Base-by-base conservation (phyloP, 441 rosid genomes). In the Raphanus hybrid region DNA sequence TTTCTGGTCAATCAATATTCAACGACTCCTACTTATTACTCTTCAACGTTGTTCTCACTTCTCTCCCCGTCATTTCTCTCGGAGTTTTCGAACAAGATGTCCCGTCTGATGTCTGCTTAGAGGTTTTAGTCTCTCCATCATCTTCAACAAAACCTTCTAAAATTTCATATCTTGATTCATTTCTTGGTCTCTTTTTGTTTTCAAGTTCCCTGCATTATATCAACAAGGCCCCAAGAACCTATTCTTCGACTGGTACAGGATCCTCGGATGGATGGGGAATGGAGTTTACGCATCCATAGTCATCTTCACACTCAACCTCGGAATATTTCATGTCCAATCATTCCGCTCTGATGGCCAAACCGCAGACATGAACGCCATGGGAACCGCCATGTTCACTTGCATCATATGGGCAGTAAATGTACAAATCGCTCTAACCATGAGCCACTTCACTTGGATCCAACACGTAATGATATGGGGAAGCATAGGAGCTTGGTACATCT, bases 381-480 rank as follows among this genome's bases (percentile, higher is more conserved):
- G 99, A 39, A 90, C 99, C 0, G 84, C 97, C 7, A 96, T 93
- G 97, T 92, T 93, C 87, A 90, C 99, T 11, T 90, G 98, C 87
- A 90, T 93, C 75, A 88, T 96, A 27, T 91, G 96, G 88, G 88
- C 89, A 16, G 97, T 96, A 61, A 93, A 93, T 65, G 91, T 87
- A 82, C 98, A 96, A 84, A 96, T 96, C 2, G 98, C 98, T 0
- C 90, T 96, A 58, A 92, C 89, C 1, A 90, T 96, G 88, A 93
- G 96, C 85, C 99, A 93, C 86, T 96, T 92, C 85, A 96, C 99
- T 63, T 96, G 99, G 99, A 93, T 92, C 76, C 98, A 96, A 73
- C 99, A 93, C 75, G 70, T 87, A 55, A 75, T 91, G n/a, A 88
- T 96, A 37, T 93, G 97, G 97, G 97, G 97, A 29, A 96, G 98